Conservation (phyloP, 495 filamentous ascomycete species). For the Daldinia decipiens region DNA sequence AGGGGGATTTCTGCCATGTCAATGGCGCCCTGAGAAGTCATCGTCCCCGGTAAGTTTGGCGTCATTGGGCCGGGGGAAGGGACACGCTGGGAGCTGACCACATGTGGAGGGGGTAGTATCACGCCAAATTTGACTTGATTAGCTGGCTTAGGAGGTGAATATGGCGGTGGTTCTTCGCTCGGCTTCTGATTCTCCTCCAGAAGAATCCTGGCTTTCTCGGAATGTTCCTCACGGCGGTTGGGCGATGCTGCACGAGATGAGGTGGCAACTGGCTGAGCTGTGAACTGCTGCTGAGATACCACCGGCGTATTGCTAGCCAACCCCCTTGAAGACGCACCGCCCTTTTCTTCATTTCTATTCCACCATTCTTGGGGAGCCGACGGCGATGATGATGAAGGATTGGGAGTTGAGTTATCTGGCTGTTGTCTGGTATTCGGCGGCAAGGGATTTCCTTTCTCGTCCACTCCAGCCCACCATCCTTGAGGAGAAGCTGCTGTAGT, state of each 20-base stretch:
- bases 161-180: conserved; percentile 54
- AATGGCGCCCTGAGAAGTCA: conserved; percentile 60
- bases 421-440: conserved; percentile 10
- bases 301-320: conserved; percentile 30
- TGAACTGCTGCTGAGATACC: conserved; percentile 26
- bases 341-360: conserved; percentile 49
- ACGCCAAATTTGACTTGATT: conserved; percentile 52
- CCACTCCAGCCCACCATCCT: conserved; percentile 51
- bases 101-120: conserved; percentile 52
- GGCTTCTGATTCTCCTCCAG: conserved; percentile 46
- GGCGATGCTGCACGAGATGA: conserved; percentile 27
- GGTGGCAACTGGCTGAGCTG: conserved; percentile 17
- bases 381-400: neutral
- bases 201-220: conserved; percentile 53
- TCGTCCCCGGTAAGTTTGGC: conserved; percentile 54
- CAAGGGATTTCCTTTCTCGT: conserved; percentile 47
- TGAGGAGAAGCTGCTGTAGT: conserved; percentile 18
- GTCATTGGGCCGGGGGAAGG: conserved; percentile 58
- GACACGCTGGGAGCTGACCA: conserved; percentile 50
- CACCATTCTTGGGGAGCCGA: conserved; percentile 50
- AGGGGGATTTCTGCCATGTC: conserved; percentile 53
- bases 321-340: conserved; percentile 32
- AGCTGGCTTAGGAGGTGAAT: conserved; percentile 52
- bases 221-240: conserved; percentile 37
- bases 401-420: conserved; percentile 5